These are phyloP conservation scores for Bryoglossum gracile DNA, from an alignment of 495 filamentous ascomycete species.

Conservation along the genomic window DNA sequence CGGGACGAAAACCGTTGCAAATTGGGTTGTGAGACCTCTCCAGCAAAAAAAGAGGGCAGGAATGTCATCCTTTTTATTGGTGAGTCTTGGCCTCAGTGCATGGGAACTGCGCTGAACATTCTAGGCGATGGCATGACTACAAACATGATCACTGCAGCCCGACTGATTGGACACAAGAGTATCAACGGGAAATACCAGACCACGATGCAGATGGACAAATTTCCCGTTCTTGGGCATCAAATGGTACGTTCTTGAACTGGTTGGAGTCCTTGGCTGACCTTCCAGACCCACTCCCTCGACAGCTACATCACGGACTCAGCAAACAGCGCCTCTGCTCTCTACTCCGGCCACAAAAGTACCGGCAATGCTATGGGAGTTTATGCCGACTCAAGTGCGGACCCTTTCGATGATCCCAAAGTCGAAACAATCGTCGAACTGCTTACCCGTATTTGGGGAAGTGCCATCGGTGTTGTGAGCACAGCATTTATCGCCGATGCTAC, in stretches of 20 bases:
- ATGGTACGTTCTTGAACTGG: constrained; percentile 36
- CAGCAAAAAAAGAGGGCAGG: constrained; percentile 60
- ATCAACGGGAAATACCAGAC: constrained; percentile 69
- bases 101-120: neutral
- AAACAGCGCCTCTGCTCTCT: constrained; percentile 67
- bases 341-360: constrained; percentile 66
- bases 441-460: constrained; percentile 47
- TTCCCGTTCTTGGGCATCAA: constrained; percentile 64
- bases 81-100: neutral
- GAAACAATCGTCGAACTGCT: constrained; percentile 71
- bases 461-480: constrained; percentile 32
- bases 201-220: constrained; percentile 60
- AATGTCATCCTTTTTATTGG: constrained; percentile 74
- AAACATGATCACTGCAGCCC: constrained; percentile 53
- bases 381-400: constrained; percentile 54
- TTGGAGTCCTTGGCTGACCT: neutral
- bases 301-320: constrained; percentile 71
- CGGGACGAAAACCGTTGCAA: constrained; percentile 53
- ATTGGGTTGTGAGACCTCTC: constrained; percentile 63
- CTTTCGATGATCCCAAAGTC: constrained; percentile 69
- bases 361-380: constrained; percentile 71
- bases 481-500: constrained; percentile 59
- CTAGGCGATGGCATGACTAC: constrained; percentile 67
- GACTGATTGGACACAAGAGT: constrained; percentile 64
- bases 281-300: constrained; percentile 60